These are phyloP conservation scores for Torrubiellomyces zombiae DNA, from an alignment of 2,329 filamentous ascomycete species.

Conservation along the genomic window DNA sequence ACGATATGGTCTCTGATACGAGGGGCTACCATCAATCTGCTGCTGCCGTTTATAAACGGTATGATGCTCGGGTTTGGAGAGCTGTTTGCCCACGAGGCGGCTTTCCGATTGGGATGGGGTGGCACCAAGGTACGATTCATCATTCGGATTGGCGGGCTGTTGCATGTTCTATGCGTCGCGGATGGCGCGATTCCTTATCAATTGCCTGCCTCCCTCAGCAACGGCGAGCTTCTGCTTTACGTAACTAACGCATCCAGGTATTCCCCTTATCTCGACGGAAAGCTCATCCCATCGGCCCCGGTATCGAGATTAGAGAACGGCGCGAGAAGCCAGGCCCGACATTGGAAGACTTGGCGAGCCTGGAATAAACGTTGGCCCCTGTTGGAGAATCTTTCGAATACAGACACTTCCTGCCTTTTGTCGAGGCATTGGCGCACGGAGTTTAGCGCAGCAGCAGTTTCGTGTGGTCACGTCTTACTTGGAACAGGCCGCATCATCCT, in stretches of 20 bases:
- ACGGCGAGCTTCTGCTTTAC: too few relatives aligned
- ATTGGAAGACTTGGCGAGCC: conserved; percentile 47
- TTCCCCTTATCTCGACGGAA: conserved; percentile 44
- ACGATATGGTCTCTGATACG: conserved; percentile 73
- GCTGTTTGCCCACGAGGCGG: conserved; percentile 88
- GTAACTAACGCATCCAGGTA: conserved; percentile 23
- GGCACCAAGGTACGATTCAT: conserved; percentile 74
- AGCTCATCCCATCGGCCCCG: conserved; percentile 56
- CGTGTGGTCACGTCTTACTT: too few relatives aligned
- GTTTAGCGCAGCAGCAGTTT: too few relatives aligned
- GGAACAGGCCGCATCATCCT: too few relatives aligned
- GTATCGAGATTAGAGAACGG: conserved; percentile 62
- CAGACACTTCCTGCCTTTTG: too few relatives aligned
- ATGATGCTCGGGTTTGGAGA: conserved; percentile 98
- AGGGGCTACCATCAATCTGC: conserved; percentile 85
- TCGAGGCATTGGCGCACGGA: too few relatives aligned
- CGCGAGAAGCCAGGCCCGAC: conserved; percentile 38
- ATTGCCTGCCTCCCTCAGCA: too few relatives aligned
- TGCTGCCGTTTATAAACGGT: conserved; percentile 91
- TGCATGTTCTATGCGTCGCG: too few relatives aligned
- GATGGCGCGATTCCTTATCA: too few relatives aligned
- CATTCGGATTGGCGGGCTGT: too few relatives aligned
- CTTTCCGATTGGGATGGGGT: conserved; percentile 84
- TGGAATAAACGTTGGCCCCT: conserved; percentile 36
- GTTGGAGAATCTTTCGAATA: background rate